Conservation (phyloP, 2,329 filamentous ascomycete genomes). For the Cercospora sp. region DNA sequence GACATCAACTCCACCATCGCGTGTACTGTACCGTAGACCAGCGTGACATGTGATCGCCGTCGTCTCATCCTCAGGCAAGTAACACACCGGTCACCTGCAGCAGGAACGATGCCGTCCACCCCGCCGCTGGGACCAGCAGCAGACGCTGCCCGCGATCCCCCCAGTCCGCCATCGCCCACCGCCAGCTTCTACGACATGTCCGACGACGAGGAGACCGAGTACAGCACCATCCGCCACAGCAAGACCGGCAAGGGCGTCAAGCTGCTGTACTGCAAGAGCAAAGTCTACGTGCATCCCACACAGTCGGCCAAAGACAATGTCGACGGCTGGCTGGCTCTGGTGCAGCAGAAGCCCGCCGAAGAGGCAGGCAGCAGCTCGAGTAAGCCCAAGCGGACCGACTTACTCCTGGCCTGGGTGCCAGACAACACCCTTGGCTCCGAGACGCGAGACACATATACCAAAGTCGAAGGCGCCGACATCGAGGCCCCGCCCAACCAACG, state of each 20-base stretch:
- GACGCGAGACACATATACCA: constrained; percentile 79
- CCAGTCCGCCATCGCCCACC: constrained; percentile 65
- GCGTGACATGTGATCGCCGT: background rate
- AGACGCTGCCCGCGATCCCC: constrained; percentile 22
- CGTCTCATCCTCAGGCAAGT: background rate
- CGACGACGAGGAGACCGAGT: constrained; percentile 93
- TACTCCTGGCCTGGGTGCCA: constrained; percentile 90
- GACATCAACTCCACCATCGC: background rate
- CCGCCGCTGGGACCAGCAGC: constrained; percentile 15
- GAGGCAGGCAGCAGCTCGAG: constrained; percentile 27
- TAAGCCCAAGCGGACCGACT: constrained; percentile 61
- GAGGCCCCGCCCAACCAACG: constrained; percentile 80
- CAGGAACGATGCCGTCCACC: constrained; percentile 21
- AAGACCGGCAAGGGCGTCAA: constrained; percentile 73
- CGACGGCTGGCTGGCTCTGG: constrained; percentile 83
- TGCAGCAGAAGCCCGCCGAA: constrained; percentile 75
- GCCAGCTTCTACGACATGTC: constrained; percentile 93
- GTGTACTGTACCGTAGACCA: background rate
- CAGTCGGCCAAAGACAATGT: constrained; percentile 95
- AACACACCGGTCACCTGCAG: background rate
- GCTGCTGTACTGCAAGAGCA: constrained; percentile 93
- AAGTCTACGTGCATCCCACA: constrained; percentile 96
- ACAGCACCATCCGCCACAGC: constrained; percentile 86
- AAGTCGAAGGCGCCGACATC: constrained; percentile 83
- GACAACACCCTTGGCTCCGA: constrained; percentile 79